Evolutionary conservation across 192 early-diverging fungal genomes (phyloP).

Genomic region (Backusella macrospora): DNA sequence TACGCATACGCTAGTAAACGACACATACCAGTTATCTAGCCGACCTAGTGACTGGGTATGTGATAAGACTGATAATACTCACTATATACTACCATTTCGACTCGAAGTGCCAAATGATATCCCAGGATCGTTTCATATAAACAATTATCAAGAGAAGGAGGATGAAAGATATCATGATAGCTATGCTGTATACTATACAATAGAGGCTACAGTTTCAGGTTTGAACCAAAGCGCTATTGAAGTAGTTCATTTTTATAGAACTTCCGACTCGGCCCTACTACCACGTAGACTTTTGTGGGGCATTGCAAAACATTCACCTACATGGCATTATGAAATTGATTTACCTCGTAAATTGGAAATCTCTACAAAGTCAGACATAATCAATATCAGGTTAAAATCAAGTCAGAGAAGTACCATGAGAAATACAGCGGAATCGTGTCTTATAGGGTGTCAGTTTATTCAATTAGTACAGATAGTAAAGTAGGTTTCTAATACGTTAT

Average conservation of each 20-base stretch:
- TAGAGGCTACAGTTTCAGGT: slow-evolving; percentile 1
- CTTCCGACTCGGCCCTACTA: background rate
- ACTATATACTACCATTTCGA: background rate
- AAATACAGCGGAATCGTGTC: background rate
- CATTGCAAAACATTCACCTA: slow-evolving; percentile 12
- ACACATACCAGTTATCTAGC: slow-evolving; percentile 9
- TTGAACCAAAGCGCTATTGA: slow-evolving; percentile 5
- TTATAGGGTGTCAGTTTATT: slow-evolving; percentile 15
- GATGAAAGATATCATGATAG: background rate
- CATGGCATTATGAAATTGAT: slow-evolving; percentile 17
- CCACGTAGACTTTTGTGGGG: slow-evolving; percentile 17
- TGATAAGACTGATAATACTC: background rate
- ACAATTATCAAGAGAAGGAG: background rate
- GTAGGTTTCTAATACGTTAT: slow-evolving; percentile 9
- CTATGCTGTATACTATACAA: background rate
- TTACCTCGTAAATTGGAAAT: slow-evolving; percentile 10
- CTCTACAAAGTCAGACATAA: background rate
- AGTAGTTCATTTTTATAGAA: slow-evolving; percentile 7
- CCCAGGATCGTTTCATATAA: background rate
- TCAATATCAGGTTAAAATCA: slow-evolving; percentile 6
- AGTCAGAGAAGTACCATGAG: background rate
- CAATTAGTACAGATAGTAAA: slow-evolving; percentile 3
- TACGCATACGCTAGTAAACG: background rate
- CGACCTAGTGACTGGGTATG: background rate
- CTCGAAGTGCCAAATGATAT: slow-evolving; percentile 1